phyloP scores from a whole-genome alignment of 768 basidiomycete species.

The Amanita phalloides region DNA sequence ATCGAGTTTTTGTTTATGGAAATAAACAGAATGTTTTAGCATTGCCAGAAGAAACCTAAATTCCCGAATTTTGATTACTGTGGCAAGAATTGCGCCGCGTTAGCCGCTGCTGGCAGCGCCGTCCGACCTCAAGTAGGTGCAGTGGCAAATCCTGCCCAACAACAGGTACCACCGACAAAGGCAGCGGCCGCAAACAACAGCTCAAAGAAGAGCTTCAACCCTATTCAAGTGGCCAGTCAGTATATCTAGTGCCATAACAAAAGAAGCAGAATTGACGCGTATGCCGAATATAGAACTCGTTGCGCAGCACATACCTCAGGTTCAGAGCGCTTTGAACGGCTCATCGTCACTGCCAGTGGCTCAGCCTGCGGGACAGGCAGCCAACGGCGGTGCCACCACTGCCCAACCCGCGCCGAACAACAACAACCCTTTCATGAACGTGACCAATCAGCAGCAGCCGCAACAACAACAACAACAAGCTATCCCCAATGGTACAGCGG shows the following conservation, averaged over 20 bases:
- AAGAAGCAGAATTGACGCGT: not conserved
- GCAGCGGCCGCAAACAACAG: conserved; percentile 4
- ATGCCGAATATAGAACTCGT: conserved; percentile 24
- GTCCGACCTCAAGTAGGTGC: conserved; percentile 6
- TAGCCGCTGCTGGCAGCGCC: conserved; percentile 19
- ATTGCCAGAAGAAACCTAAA: conserved; percentile 52
- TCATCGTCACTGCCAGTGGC: not conserved
- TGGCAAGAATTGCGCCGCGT: conserved; percentile 50
- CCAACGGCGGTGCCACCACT: not conserved
- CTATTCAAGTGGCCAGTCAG: conserved; percentile 30
- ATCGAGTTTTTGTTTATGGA: not conserved
- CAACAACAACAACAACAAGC: not conserved
- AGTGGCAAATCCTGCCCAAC: not conserved
- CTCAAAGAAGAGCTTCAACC: conserved; percentile 18
- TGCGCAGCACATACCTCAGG: conserved; percentile 35
- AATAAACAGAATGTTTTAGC: conserved; percentile 16
- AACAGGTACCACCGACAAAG: not conserved
- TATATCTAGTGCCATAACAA: conserved; percentile 2
- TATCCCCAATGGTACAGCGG: not conserved
- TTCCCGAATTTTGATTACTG: conserved; percentile 51
- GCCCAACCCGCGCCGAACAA: not conserved
- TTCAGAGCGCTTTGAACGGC: conserved; percentile 19
- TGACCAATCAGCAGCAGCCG: conserved; percentile 9
- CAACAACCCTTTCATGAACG: conserved; percentile 24
- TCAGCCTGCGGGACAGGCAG: conserved; percentile 7